Percentiles rank a stretch among this genome's conserved stretches.
phyloP scores from a whole-genome alignment of 169 alveolate species.

The Theileria sp. region DNA sequence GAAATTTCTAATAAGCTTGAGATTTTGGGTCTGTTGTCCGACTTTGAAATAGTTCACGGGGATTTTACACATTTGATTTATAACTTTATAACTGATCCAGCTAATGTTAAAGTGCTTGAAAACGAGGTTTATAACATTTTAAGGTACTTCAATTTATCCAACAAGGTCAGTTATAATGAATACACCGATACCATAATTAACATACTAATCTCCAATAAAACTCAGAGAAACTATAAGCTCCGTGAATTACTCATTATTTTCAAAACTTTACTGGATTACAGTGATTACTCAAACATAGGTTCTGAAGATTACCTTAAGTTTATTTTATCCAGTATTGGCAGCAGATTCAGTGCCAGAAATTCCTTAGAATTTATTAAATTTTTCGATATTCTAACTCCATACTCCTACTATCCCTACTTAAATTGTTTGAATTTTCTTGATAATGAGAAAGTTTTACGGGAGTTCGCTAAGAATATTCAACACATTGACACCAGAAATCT shows the following conservation, averaged over 20 bases:
- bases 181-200: neutral
- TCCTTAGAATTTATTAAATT: neutral
- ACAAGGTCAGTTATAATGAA: neutral
- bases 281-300: neutral
- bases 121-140: neutral
- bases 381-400: neutral
- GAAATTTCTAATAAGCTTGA: neutral
- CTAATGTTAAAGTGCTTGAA: neutral
- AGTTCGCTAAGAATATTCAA: neutral
- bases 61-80: conserved; percentile 1
- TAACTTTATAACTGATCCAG: neutral
- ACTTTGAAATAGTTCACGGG: neutral
- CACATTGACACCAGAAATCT: neutral
- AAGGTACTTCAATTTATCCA: neutral
- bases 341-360: neutral
- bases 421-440: neutral
- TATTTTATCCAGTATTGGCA: neutral
- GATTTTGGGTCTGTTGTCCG: neutral
- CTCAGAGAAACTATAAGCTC: neutral
- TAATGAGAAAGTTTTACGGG: neutral
- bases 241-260: neutral
- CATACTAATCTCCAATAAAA: neutral
- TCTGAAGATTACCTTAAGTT: neutral
- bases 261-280: neutral
- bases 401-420: neutral